Conservation (phyloP, 2,329 filamentous ascomycete species). For the Basipetospora chlamydospora region DNA sequence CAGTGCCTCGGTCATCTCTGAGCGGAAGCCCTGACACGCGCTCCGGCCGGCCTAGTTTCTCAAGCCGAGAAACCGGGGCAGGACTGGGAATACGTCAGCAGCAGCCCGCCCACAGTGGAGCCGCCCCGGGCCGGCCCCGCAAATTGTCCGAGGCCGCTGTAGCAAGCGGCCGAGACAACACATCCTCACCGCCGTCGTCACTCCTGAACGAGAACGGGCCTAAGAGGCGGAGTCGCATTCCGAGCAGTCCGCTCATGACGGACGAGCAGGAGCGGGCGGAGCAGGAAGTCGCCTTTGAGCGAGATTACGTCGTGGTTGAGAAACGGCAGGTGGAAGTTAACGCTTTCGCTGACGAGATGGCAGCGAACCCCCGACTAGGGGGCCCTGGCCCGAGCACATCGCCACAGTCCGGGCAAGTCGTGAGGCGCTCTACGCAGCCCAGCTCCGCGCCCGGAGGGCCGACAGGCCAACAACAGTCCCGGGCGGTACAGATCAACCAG, state of each 20-base stretch:
- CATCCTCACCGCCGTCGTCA: slow-evolving; percentile 11
- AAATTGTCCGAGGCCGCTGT: slow-evolving; percentile 21
- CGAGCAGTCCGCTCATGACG: slow-evolving; percentile 21
- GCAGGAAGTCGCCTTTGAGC: slow-evolving; percentile 78
- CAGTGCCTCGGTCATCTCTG: background rate
- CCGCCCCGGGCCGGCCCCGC: slow-evolving; percentile 31
- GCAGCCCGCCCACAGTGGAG: slow-evolving; percentile 22
- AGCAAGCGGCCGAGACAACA: background rate
- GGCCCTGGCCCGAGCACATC: slow-evolving; percentile 17
- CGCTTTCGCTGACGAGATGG: slow-evolving; percentile 88
- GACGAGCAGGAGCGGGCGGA: slow-evolving; percentile 55
- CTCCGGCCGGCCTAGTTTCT: background rate
- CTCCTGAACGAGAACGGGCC: slow-evolving; percentile 19
- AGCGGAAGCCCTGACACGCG: slow-evolving; percentile 1
- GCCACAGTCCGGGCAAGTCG: slow-evolving; percentile 46
- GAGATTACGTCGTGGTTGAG: slow-evolving; percentile 92
- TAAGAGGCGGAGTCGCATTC: slow-evolving; percentile 14
- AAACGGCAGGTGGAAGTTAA: slow-evolving; percentile 94
- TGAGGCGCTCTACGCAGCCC: slow-evolving; percentile 67
- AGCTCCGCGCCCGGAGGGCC: no score
- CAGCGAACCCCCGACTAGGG: slow-evolving; percentile 55
- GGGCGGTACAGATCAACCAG: slow-evolving; percentile 59
- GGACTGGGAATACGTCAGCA: slow-evolving; percentile 36
- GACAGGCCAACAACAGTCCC: slow-evolving; percentile 44
- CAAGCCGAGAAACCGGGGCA: slow-evolving; percentile 23